These are phyloP conservation scores for Fusarium lyarnte DNA, from an alignment of 2,329 filamentous ascomycete genomes.

Conservation along the genomic window DNA sequence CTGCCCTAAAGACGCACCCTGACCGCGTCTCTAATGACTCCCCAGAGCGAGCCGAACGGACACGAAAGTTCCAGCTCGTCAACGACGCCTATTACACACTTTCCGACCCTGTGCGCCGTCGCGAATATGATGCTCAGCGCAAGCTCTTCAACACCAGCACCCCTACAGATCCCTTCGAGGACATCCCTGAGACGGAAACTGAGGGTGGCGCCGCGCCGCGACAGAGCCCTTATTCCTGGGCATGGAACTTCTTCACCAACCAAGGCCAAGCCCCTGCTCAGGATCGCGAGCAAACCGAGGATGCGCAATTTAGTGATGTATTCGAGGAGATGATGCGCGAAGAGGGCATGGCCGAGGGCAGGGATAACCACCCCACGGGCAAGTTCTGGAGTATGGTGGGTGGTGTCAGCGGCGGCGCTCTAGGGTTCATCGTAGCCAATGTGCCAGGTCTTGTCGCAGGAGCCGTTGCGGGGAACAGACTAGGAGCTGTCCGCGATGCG, in stretches of 20 bases:
- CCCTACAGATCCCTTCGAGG: conserved; percentile 57
- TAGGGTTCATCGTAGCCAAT: conserved; percentile 96
- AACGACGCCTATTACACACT: conserved; percentile 95
- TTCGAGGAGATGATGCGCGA: conserved; percentile 93
- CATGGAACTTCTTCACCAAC: conserved; percentile 69
- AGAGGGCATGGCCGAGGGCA: conserved; percentile 81
- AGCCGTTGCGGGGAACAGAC: conserved; percentile 87
- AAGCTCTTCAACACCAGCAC: conserved; percentile 46
- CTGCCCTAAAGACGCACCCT: conserved; percentile 90
- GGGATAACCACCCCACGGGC: conserved; percentile 67
- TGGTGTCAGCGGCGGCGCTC: conserved; percentile 83
- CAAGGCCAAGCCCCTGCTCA: conserved; percentile 47
- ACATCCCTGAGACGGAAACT: conserved; percentile 44
- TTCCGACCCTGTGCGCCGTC: conserved; percentile 78
- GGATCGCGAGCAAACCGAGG: conserved; percentile 64
- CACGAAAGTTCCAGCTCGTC: conserved; percentile 88
- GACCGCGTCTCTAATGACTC: conserved; percentile 88
- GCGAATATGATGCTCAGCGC: conserved; percentile 82
- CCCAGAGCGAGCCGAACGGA: conserved; percentile 82
- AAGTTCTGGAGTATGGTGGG: conserved; percentile 91
- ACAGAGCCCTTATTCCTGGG: conserved; percentile 77
- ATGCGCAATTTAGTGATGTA: conserved; percentile 86
- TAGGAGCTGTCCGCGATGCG: conserved; percentile 90
- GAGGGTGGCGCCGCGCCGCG: conserved; percentile 53
- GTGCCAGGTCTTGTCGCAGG: conserved; percentile 89